Evolutionary conservation across 2,329 filamentous ascomycete genomes (phyloP).

Genomic region (Fusarium setosum): DNA sequence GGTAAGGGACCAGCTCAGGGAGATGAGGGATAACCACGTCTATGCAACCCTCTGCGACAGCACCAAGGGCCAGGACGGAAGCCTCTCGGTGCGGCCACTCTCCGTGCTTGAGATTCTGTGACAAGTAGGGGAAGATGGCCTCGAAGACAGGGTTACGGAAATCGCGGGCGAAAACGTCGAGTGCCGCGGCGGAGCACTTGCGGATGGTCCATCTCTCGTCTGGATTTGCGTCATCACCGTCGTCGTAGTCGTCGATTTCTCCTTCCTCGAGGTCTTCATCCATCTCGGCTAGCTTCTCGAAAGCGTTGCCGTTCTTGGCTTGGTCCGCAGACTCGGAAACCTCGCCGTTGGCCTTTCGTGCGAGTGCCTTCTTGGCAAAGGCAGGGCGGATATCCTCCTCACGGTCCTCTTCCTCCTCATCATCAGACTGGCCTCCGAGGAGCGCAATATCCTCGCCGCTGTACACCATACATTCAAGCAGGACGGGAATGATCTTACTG

Average conservation of each 20-base stretch:
- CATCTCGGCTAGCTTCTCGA: conserved; percentile 67
- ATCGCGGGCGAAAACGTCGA: conserved; percentile 93
- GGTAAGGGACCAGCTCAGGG: conserved; percentile 88
- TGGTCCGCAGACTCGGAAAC: conserved; percentile 62
- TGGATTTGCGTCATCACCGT: conserved; percentile 82
- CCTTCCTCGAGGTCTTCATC: conserved; percentile 88
- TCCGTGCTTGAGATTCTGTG: conserved; percentile 85
- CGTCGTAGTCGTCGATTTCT: conserved; percentile 81
- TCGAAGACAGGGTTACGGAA: conserved; percentile 91
- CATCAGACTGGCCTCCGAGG: conserved; percentile 85
- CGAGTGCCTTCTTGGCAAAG: conserved; percentile 79
- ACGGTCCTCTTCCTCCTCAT: conserved; percentile 91
- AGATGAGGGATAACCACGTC: conserved; percentile 90
- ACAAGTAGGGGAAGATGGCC: conserved; percentile 91
- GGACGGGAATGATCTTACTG: conserved; percentile 85
- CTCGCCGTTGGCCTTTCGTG: conserved; percentile 67
- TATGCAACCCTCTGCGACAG: conserved; percentile 95
- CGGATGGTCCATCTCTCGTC: conserved; percentile 95
- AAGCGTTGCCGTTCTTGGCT: conserved; percentile 64
- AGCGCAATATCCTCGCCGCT: conserved; percentile 91
- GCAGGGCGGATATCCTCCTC: conserved; percentile 91
- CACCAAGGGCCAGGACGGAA: conserved; percentile 91
- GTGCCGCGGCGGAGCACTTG: conserved; percentile 95
- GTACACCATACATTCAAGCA: conserved; percentile 96
- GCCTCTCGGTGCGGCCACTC: conserved; percentile 96